A percentile compares a stretch with the other conserved stretches of the same genome.
phyloP scores from a whole-genome alignment of 192 early-diverging fungal species.

The Spizellomyces punctatus region DNA sequence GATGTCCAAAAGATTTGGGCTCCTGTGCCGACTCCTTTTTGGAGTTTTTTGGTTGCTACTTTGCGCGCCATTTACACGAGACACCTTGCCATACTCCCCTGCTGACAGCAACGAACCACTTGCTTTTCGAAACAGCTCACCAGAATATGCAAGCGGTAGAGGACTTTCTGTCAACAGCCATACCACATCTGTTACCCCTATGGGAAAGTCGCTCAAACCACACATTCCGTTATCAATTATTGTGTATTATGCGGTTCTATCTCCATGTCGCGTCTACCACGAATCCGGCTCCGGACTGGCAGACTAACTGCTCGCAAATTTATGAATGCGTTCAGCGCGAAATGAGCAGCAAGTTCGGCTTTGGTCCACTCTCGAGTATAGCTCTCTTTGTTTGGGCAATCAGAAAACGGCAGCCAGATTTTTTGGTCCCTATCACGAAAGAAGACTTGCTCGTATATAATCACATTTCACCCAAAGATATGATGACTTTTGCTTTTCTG shows the following conservation, averaged over 20 bases:
- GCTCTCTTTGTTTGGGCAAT: neutral
- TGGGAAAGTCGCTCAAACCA: conserved; percentile 18
- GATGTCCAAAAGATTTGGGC: conserved; percentile 4
- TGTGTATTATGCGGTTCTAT: conserved; percentile 23
- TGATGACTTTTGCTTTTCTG: conserved; percentile 6
- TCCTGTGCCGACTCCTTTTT: conserved; percentile 7
- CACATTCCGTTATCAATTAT: neutral
- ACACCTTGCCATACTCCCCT: conserved; percentile 23
- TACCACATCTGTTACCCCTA: conserved; percentile 17
- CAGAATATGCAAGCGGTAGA: neutral
- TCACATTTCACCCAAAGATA: neutral
- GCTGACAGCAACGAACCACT: conserved; percentile 19
- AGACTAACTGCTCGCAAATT: neutral
- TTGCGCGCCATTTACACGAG: conserved; percentile 5
- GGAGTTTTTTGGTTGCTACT: conserved; percentile 19
- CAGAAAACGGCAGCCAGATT: no score
- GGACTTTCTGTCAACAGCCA: neutral
- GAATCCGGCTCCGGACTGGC: no score
- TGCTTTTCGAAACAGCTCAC: conserved; percentile 21
- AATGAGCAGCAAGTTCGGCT: conserved; percentile 9
- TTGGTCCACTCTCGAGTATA: conserved; percentile 7
- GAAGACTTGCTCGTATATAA: neutral
- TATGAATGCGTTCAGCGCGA: conserved; percentile 18
- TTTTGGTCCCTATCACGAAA: neutral
- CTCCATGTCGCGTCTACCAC: conserved; percentile 2